Evolutionary conservation across 495 filamentous ascomycete species (phyloP), one percentile per base, ranked within the genome.

Genomic region (Tuber calosporum): DNA sequence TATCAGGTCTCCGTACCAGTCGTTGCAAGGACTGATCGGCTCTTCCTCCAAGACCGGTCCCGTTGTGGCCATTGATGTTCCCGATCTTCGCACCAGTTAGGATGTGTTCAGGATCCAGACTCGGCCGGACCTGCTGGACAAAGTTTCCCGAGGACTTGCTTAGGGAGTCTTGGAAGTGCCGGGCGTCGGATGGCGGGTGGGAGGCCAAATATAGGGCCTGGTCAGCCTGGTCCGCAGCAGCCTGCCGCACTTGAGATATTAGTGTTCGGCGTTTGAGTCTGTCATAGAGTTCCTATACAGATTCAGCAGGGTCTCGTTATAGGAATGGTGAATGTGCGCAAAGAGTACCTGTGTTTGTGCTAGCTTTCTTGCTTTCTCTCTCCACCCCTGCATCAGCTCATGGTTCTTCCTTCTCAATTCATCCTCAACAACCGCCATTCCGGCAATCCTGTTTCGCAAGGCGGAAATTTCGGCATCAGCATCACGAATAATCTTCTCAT

Each of bases 401-500:
- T 92, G 87, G 71, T 93, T 93, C 81, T 93, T 93, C 41, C 87
- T 87, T 72, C 89, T 85, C 4, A 97, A 85, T 20, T 85, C 84
- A 30, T 92, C 89, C 73, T 92, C 87, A 26, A 90, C 86, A 6
- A 84, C 73, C 75, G 90, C 87, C 86, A 93, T 86, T 39, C 86
- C 92, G 93, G 73, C 42, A 41, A 92, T 73, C 75, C 91, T 90
- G 70, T 87, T 83, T 70, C 90, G 88, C 26, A 97, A 82, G 69
- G 81, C 86, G 67, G 85, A 84, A 71, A 97, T 92, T 81, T 95
- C 90, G 0, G 89, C 83, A 80, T 96, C 96, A 36, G 92, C 92
- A 77, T 96, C 90, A 75, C 89, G 87, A 72, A 94, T 89, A 4
- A 96, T 83, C 76, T 92, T 92, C 79, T 97, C 91, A 79, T 93